phyloP scores from a whole-genome alignment of 371 early-diverging fungal species.

The Actinomortierella wolfii region DNA sequence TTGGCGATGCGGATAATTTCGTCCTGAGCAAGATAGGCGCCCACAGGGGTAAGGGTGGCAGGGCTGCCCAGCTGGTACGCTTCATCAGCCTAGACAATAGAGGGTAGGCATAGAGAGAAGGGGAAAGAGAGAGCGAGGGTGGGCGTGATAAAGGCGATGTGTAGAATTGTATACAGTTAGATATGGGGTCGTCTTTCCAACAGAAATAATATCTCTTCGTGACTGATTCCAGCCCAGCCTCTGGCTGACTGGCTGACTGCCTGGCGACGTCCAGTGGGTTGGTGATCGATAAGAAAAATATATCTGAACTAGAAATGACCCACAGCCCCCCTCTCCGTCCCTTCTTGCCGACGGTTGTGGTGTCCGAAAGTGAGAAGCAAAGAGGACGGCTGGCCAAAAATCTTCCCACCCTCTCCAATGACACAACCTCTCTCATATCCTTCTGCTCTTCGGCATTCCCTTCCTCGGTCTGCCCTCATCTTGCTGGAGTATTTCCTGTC shows the following conservation, averaged over 20 bases:
- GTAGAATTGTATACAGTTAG: no score
- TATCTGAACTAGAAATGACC: no score
- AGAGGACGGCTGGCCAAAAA: not conserved
- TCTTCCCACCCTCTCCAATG: no score
- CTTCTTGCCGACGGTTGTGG: not conserved
- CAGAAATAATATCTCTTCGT: no score
- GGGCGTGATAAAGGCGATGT: no score
- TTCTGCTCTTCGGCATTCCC: no score
- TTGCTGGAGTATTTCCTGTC: no score
- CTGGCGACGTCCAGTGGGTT: not conserved
- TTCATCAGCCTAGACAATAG: constrained; percentile 91
- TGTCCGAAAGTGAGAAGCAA: constrained; percentile 2
- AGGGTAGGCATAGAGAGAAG: not conserved
- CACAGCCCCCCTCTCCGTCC: not conserved
- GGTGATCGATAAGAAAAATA: constrained; percentile 1
- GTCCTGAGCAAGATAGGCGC: constrained; percentile 92
- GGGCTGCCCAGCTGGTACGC: constrained; percentile 88
- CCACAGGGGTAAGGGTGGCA: constrained; percentile 87
- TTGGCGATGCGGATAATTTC: constrained; percentile 89
- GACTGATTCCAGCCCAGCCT: no score
- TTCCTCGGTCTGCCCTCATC: no score
- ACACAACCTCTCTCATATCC: no score
- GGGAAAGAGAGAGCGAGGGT: not conserved
- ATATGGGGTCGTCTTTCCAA: no score
- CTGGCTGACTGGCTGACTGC: not conserved